phyloP scores from a whole-genome alignment of 495 filamentous ascomycete species.

The Patellaria atrata region DNA sequence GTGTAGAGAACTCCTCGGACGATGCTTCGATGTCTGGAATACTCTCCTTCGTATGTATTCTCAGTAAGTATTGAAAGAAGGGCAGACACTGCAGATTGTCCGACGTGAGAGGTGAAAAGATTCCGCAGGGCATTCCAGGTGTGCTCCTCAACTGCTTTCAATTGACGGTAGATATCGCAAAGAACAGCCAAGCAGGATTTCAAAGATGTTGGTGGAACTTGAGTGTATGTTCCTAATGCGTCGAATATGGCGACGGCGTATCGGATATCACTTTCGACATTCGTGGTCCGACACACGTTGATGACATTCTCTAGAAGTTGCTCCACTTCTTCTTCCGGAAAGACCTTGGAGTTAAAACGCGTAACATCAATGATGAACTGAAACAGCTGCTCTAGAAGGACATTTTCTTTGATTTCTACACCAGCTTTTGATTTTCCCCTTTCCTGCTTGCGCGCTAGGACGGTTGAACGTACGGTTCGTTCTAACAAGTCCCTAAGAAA shows the following conservation, averaged over 20 bases:
- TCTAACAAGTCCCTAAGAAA: constrained; percentile 39
- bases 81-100: constrained; percentile 29
- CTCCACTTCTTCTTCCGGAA: constrained; percentile 51
- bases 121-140: constrained; percentile 66
- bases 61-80: constrained; percentile 17
- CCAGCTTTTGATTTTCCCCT: constrained; percentile 35
- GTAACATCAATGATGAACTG: constrained; percentile 63
- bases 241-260: constrained; percentile 65
- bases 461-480: constrained; percentile 9
- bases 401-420: constrained; percentile 45
- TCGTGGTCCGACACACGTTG: constrained; percentile 61
- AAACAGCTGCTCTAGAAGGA: constrained; percentile 53
- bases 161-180: constrained; percentile 65
- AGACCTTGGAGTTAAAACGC: constrained; percentile 68
- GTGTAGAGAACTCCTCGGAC: constrained; percentile 20
- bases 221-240: constrained; percentile 61
- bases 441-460: constrained; percentile 12
- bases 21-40: constrained; percentile 6
- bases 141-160: constrained; percentile 50
- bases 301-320: constrained; percentile 52
- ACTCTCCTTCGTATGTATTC: not conserved
- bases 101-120: constrained; percentile 65
- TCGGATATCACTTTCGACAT: constrained; percentile 55
- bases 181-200: constrained; percentile 60
- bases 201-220: constrained; percentile 55